Base-by-base conservation (phyloP, 2,329 filamentous ascomycete species). In the Alternaria tenuissima region DNA sequence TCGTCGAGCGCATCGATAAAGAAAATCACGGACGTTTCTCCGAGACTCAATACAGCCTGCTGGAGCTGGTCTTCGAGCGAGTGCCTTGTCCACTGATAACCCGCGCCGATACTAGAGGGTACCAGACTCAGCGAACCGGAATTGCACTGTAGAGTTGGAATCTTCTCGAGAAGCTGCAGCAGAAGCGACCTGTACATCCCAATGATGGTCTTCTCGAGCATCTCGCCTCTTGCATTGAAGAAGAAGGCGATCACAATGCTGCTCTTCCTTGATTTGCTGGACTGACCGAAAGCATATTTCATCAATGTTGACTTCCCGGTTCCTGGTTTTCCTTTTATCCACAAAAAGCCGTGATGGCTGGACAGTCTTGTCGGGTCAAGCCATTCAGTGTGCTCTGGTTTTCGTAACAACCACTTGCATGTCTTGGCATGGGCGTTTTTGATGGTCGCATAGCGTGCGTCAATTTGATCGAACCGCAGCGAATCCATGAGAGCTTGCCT, bases 1-100 rank as follows among this genome's bases (percentile, higher is more conserved):
- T 86, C 84, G 38, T 86, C 83, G 1, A 85, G 72, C 0, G 83
- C 84, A 52, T 85, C 82, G 1, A 79, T 69, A 22, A 75, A 76
- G 41, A 63, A 72, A 2, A 69, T 52, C 1, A 74, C 64, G 38
- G 63, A 52, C 6, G 47, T 55, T 1, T 60, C 26, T 42, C 52
- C 59, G 11, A 73, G 64, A 2, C 5, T 30, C 34, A 39, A 55
- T 36, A 72, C 53, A 18, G 64, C 63, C 34, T 68, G 55, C 30
- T 64, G 64, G 4, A 76, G 54, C 6, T 75, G 63, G 9, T 43
- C 41, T 18, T 66, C 61, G 1, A 74, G 60, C 11, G 51, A 55
- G 20, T 64, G 44, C 5, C 51, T 20, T 9, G 18, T 64, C 67
- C 67, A 71, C 28, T 62, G 38, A n/a, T 66, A 30, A 16, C 61